phyloP scores from a whole-genome alignment of 331 rosid species.

The Saraca asoca region DNA sequence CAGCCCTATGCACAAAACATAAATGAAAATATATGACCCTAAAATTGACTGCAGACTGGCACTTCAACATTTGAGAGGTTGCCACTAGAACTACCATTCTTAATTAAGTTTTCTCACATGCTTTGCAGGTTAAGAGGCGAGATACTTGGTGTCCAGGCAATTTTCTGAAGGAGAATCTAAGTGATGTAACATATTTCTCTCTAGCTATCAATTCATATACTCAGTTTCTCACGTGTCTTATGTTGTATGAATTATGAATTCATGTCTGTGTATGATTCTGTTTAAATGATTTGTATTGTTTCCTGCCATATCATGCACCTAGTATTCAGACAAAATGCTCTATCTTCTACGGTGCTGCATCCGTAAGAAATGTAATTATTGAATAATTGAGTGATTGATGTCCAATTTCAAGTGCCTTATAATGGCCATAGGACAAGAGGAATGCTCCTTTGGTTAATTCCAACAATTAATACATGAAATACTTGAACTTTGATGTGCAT shows the following conservation, averaged over 20 bases:
- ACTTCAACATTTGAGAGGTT: slow-evolving; percentile 15
- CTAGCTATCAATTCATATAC: slow-evolving; percentile 7
- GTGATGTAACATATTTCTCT: slow-evolving; percentile 54
- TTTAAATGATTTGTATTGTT: slow-evolving; percentile 14
- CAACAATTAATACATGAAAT: background rate
- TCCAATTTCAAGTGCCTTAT: background rate
- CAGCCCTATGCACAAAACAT: slow-evolving; percentile 4
- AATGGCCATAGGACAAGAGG: background rate
- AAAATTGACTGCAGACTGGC: background rate
- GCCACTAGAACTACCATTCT: background rate
- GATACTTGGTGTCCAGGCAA: slow-evolving; percentile 94
- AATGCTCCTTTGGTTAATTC: background rate
- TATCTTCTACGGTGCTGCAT: background rate
- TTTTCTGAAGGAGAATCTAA: slow-evolving; percentile 48
- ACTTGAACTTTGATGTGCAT: background rate
- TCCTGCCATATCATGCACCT: slow-evolving; percentile 15
- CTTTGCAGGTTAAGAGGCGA: slow-evolving; percentile 81
- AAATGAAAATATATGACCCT: background rate
- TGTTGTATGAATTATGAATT: slow-evolving; percentile 26
- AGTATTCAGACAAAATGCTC: slow-evolving; percentile 2
- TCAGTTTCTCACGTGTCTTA: slow-evolving; percentile 26
- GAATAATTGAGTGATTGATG: background rate
- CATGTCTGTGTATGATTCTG: slow-evolving; percentile 11
- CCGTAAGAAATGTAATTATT: background rate
- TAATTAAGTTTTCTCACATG: slow-evolving; percentile 39